Percentiles rank a stretch among this genome's conserved stretches.
phyloP scores from a whole-genome alignment of 2,329 filamentous ascomycete species.

The Talaromyces sp. region DNA sequence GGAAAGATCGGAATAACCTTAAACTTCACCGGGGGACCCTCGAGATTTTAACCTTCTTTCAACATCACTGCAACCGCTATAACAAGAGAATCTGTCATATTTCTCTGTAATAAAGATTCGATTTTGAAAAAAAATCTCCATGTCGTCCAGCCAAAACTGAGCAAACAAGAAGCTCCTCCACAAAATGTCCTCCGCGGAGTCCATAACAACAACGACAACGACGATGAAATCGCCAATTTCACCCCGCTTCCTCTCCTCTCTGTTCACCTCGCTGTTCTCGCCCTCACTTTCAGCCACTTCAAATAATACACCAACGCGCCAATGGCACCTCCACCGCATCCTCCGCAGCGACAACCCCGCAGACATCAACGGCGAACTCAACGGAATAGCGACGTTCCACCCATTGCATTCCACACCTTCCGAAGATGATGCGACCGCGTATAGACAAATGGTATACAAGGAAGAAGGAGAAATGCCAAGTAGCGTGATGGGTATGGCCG shows the following conservation, averaged over 20 bases:
- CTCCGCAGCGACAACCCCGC: slow-evolving; percentile 40
- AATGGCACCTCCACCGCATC: slow-evolving; percentile 17
- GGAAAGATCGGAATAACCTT: not conserved
- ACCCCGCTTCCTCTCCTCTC: slow-evolving; percentile 12
- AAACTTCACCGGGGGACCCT: not conserved
- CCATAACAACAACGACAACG: not conserved
- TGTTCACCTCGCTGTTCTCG: slow-evolving; percentile 11
- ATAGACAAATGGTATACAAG: slow-evolving; percentile 36
- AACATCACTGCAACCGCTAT: not conserved
- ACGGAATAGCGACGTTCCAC: slow-evolving; percentile 39
- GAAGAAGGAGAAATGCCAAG: slow-evolving; percentile 42
- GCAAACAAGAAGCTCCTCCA: not conserved
- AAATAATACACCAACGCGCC: not conserved
- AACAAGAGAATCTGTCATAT: not conserved
- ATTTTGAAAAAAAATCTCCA: too few relatives aligned
- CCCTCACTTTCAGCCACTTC: not conserved
- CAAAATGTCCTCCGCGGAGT: not conserved
- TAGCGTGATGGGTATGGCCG: slow-evolving; percentile 23
- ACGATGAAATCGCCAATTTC: slow-evolving; percentile 8
- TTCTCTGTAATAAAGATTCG: not conserved
- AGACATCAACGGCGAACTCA: slow-evolving; percentile 42
- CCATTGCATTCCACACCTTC: slow-evolving; percentile 19
- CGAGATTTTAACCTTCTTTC: not conserved
- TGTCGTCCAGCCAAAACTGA: not conserved
- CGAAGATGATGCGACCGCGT: not conserved